Evolutionary conservation across 176 grass and related monocot species (phyloP).

Genomic region (Pontederia crassipes): DNA sequence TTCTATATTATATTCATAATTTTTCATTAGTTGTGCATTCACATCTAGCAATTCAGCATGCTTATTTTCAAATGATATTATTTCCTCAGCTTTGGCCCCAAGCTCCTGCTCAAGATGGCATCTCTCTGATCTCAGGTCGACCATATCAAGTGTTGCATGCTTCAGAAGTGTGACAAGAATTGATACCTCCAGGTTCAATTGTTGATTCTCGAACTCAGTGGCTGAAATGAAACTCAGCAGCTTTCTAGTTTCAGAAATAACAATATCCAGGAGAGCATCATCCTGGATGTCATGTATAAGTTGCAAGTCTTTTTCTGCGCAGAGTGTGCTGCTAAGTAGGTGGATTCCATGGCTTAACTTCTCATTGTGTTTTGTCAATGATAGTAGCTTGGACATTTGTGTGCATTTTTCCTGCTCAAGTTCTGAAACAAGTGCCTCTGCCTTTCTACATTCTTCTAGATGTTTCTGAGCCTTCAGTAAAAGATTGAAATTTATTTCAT

Average conservation of each 20-base stretch:
- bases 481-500: slow-evolving; percentile 39
- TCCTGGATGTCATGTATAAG: slow-evolving; percentile 36
- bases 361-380: slow-evolving; percentile 41
- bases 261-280: slow-evolving; percentile 44
- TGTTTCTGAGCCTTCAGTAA: slow-evolving; percentile 34
- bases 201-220: slow-evolving; percentile 47
- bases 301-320: slow-evolving; percentile 32
- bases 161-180: slow-evolving; percentile 54
- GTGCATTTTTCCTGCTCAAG: slow-evolving; percentile 49
- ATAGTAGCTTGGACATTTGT: slow-evolving; percentile 31
- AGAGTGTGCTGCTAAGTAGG: slow-evolving; percentile 44
- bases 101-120: slow-evolving; percentile 44
- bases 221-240: slow-evolving; percentile 50
- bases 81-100: slow-evolving; percentile 31
- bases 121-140: slow-evolving; percentile 48
- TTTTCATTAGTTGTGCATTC: slow-evolving; percentile 44
- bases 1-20: slow-evolving; percentile 32
- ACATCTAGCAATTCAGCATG: slow-evolving; percentile 26
- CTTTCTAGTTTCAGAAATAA: slow-evolving; percentile 42
- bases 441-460: slow-evolving; percentile 27
- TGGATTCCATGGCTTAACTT: slow-evolving; percentile 58
- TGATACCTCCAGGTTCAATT: slow-evolving; percentile 50
- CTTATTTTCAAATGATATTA: slow-evolving; percentile 32
- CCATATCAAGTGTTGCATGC: slow-evolving; percentile 54
- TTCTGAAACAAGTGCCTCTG: slow-evolving; percentile 46